Evolutionary conservation across 2,329 filamentous ascomycete genomes (phyloP).

Genomic region (Botrytis byssoidea): DNA sequence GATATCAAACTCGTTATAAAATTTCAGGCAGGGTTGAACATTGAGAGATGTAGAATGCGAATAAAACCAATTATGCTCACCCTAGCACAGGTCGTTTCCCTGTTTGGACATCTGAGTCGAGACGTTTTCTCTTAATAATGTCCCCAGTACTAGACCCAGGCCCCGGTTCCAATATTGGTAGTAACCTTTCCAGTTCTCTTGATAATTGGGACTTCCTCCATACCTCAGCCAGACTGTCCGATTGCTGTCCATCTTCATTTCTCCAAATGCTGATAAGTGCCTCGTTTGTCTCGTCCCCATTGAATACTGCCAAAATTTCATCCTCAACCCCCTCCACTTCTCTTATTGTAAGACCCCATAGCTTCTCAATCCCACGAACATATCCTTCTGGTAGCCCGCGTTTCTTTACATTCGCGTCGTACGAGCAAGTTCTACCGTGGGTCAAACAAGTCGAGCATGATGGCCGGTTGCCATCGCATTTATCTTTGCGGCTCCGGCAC

Average conservation of each 20-base stretch:
- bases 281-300: conserved; percentile 42
- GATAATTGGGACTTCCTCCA: conserved; percentile 39
- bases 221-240: conserved; percentile 34
- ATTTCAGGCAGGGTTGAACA: not conserved
- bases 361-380: conserved; percentile 67
- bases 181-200: conserved; percentile 36
- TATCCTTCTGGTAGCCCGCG: conserved; percentile 76
- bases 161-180: conserved; percentile 34
- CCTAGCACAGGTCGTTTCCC: conserved; percentile 21
- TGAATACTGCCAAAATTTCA: conserved; percentile 47
- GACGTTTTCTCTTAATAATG: conserved; percentile 32
- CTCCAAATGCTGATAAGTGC: conserved; percentile 33
- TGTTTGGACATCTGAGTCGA: conserved; percentile 28
- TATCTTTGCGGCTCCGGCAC: conserved; percentile 55
- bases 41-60: not conserved
- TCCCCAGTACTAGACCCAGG: conserved; percentile 22
- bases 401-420: conserved; percentile 72
- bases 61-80: not conserved
- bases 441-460: conserved; percentile 59
- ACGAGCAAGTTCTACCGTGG: conserved; percentile 56
- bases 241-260: conserved; percentile 30
- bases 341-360: conserved; percentile 54
- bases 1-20: not conserved
- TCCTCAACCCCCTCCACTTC: conserved; percentile 50
- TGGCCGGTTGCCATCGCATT: conserved; percentile 60